Evolutionary conservation across 164 flowering plant species (phyloP), one percentile per base, ranked within the genome.

Genomic region (Stephania cephalantha): DNA sequence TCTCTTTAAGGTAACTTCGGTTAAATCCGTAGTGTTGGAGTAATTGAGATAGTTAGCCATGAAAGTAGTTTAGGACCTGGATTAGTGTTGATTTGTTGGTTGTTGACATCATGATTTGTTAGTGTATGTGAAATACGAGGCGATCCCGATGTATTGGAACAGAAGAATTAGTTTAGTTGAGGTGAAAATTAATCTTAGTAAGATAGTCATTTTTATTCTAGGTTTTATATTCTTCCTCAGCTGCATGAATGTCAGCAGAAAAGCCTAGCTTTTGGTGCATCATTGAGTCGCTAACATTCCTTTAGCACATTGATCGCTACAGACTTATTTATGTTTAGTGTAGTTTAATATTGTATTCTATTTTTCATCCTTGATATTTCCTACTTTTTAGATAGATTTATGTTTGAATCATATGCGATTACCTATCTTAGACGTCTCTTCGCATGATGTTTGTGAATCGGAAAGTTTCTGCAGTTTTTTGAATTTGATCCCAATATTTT

Each of bases 1-100:
- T 84, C 78, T 95, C 29, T 95, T 95, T 73, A 95, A 91, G 99
- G 99, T 95, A 81, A 70, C 69, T 58, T 0, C 15, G 17, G 46
- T 58, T 52, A 46, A 73, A 6, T 63, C 1, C 11, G 20, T 64
- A 20, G 22, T 73, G 15, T 22, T 73, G 13, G 20, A 73, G n/a
- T 12, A 35, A 58, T 18, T 58, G 64, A 58, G n/a, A 18, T 58
- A 18, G 20, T 58, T 58, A 58, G 64, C 17, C 18, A 17, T 58
- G 64, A 18, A 58, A 15, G 13, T 58, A n/a, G 64, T 58, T 18
- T 12, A 55, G 15, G 13, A 55, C 17, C 63, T 55, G 63, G 18
- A 55, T 55, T 55, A 55, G 13, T 55, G 9, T 48, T 48, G 9
- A 1, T 48, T 48, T 48, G 42, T 35, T 35, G 42, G 25, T 25